Conservation (phyloP, 257 asterid genomes). For the Fraxinus anomala region DNA sequence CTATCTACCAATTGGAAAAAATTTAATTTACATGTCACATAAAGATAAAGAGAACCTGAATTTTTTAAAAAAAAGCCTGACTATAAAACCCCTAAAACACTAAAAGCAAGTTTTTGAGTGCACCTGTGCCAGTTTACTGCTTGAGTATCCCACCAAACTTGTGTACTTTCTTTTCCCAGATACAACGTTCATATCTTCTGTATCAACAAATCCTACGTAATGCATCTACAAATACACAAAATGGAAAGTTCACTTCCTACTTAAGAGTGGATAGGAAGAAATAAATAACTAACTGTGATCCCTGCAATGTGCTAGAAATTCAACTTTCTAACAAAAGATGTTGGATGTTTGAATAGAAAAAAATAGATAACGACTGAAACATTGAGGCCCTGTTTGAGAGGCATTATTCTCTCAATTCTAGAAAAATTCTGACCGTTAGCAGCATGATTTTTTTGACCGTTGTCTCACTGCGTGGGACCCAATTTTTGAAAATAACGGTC, state of each 20-base stretch:
- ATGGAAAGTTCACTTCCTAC: constrained; percentile 16
- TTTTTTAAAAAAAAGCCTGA: neutral
- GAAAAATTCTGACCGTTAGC: too few relatives aligned
- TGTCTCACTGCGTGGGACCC: too few relatives aligned
- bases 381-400: neutral
- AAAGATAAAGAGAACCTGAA: constrained; percentile 1
- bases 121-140: constrained; percentile 96
- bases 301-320: constrained; percentile 6
- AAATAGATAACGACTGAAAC: neutral
- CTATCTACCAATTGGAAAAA: constrained; percentile 7
- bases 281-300: neutral
- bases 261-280: constrained; percentile 24
- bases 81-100: constrained; percentile 1
- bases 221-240: constrained; percentile 67
- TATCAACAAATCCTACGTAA: constrained; percentile 87
- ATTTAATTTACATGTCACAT: neutral
- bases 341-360: neutral
- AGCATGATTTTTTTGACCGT: too few relatives aligned
- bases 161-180: constrained; percentile 82
- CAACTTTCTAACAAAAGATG: neutral
- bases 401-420: too few relatives aligned
- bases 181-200: constrained; percentile 91
- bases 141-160: constrained; percentile 74
- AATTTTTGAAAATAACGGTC: too few relatives aligned
- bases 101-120: constrained; percentile 25